Evolutionary conservation across 2,329 filamentous ascomycete genomes (phyloP), one percentile per base, ranked within the genome.

Genomic region (Aspergillus transmontanensis): DNA sequence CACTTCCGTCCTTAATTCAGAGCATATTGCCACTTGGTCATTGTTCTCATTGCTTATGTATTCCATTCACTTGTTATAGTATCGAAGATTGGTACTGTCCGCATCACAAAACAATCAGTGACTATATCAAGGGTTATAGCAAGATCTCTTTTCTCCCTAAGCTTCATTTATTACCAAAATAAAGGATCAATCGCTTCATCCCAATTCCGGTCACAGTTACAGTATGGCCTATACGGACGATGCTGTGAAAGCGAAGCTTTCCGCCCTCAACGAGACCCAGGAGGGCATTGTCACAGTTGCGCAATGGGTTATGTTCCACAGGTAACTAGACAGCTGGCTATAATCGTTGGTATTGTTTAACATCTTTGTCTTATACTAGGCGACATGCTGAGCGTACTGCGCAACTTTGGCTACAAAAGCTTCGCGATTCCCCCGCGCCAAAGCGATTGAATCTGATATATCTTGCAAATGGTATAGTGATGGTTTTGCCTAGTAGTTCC

Each of bases 281-380:
- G 95, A 99, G 77, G 96, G 93, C 80, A 98, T 99, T 74, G 88
- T 96, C 65, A 94, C 92, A 41, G 94, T 96, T 66, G 93, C 95
- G 62, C 94, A 98, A 88, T 99, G 96, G 96, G 95, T 99, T 66
- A 96, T 99, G 90, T 99, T 99, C 78, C 94, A 99, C 81, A 90
- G 93, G 93, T 96, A 88, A 69, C 68, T 62, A 48, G 54, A 61
- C 59, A 51, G 55, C 43, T 32, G 48, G 41, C 45, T 61, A 58
- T 66, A 77, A 51, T 51, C 57, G n/a, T 39, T 41, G 48, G 16
- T 36, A 26, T 23, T 28, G n/a, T 57, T 68, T 73, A 63, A 75
- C 51, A 19, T 48, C 26, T 45, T 23, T 54, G 59, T 19, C n/a
- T 21, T 64, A 61, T 36, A 66, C 66, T 64, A 97, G 94, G 78